A percentile compares a stretch with the other conserved stretches of the same genome.
phyloP scores from a whole-genome alignment of 495 filamentous ascomycete species.

The Sordaria brevicollis region DNA sequence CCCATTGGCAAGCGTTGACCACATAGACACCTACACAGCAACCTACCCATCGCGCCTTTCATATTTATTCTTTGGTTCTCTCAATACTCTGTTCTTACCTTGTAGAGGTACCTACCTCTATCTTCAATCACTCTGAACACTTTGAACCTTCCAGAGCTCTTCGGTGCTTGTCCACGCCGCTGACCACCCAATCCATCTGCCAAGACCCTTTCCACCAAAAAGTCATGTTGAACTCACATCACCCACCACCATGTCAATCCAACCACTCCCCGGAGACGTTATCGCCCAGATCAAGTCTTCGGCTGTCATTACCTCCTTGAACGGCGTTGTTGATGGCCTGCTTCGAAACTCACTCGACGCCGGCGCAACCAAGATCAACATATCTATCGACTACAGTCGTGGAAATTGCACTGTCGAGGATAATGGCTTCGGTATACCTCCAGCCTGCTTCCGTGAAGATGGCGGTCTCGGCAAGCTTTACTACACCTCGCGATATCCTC shows the following conservation, averaged over 20 bases:
- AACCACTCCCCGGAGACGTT: slow-evolving; percentile 62
- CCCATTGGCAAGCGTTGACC: neutral
- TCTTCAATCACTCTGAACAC: no score
- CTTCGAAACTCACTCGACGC: slow-evolving; percentile 84
- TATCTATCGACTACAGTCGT: slow-evolving; percentile 64
- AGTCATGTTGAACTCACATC: slow-evolving; percentile 7
- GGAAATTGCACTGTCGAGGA: slow-evolving; percentile 83
- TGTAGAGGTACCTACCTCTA: neutral
- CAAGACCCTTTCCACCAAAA: neutral
- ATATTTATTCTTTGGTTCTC: neutral
- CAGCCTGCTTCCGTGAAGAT: slow-evolving; percentile 54
- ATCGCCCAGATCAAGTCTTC: slow-evolving; percentile 85
- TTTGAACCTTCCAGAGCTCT: neutral
- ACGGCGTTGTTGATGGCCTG: slow-evolving; percentile 63
- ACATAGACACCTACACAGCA: neutral
- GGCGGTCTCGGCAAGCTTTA: slow-evolving; percentile 70
- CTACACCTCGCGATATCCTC: slow-evolving; percentile 66
- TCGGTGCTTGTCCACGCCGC: neutral
- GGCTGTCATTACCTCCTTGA: slow-evolving; percentile 61
- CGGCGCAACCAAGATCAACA: slow-evolving; percentile 54
- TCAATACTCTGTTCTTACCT: no score
- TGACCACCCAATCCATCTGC: neutral
- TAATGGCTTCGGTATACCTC: slow-evolving; percentile 70
- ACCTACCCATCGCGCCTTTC: neutral
- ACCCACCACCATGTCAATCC: slow-evolving; percentile 46